A percentile compares a stretch with the other conserved stretches of the same genome.
Conservation (phyloP, 345 rosid genomes). For the Arabidopsis thaliana region DNA sequence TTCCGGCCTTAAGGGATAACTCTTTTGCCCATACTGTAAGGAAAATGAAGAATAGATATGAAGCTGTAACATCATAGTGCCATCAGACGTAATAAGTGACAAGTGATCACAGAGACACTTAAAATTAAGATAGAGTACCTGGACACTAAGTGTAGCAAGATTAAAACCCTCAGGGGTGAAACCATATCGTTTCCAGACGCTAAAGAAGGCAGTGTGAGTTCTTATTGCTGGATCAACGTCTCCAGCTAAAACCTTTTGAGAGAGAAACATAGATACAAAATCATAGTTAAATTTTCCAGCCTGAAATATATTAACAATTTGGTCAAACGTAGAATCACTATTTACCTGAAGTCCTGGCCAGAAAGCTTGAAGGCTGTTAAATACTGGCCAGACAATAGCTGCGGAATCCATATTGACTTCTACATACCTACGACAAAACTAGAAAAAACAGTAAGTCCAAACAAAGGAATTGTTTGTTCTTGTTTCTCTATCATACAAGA, state of each 20-base stretch:
- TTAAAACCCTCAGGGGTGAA: slow-evolving; percentile 98
- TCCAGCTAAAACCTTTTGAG: slow-evolving; percentile 88
- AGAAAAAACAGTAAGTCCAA: slow-evolving; percentile 40
- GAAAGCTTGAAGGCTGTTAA: slow-evolving; percentile 98
- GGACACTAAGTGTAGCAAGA: slow-evolving; percentile 73
- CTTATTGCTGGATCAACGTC: slow-evolving; percentile 95
- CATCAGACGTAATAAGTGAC: neutral
- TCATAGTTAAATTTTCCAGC: neutral
- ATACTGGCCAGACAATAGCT: slow-evolving; percentile 93
- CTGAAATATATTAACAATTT: neutral
- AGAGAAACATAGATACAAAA: slow-evolving; percentile 32
- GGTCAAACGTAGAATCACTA: slow-evolving; percentile 6
- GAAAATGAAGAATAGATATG: slow-evolving; percentile 15
- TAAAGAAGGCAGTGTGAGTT: slow-evolving; percentile 95
- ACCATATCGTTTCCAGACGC: slow-evolving; percentile 94
- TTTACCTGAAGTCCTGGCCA: slow-evolving; percentile 99
- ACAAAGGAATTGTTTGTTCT: slow-evolving; percentile 40
- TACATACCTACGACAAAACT: slow-evolving; percentile 71
- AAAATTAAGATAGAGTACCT: slow-evolving; percentile 37
- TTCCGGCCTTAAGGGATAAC: slow-evolving; percentile 98
- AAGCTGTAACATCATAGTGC: slow-evolving; percentile 22
- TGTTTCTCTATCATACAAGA: slow-evolving; percentile 33
- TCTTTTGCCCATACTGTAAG: slow-evolving; percentile 87
- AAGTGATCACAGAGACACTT: neutral
- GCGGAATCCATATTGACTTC: slow-evolving; percentile 99